Base-by-base conservation (phyloP, 2,329 filamentous ascomycete species). In the Fusarium keratoplasticum region DNA sequence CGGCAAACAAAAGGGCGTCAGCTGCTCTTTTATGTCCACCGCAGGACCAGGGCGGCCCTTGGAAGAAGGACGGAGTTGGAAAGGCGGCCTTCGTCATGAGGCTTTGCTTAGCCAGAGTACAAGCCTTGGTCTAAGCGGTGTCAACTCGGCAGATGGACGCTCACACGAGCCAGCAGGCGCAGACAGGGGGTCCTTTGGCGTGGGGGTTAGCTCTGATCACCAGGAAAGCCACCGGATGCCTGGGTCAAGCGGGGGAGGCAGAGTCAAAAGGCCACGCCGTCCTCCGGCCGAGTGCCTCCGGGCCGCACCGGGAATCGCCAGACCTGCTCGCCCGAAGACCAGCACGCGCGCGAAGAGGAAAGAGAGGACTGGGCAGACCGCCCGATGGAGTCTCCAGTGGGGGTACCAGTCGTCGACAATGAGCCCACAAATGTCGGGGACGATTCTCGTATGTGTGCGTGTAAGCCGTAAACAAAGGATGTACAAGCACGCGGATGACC, bases 281-380 rank as follows among this genome's bases (percentile, higher is more conserved):
- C 69, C 73, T 66, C 75, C 75, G 75, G 75, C 75, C 75, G 75
- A 77, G 75, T 75, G 69, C 66, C 64, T 72, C 75, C 73, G 75
- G 75, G 13, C 73, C 75, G 75, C 71, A 77, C 67, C 73, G 71
- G 69, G 33, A 55, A 66, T 52, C 29, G 64, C 50, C 42, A 62
- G 47, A 55, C 33, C 62, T 40, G 52, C 42, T 62, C 47, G 57
- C 29, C 50, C 52, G 61, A 65, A 47, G 33, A 63, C 31, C n/a
- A 35, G 8, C 18, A 38, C 38, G 18, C 40, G 62, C 61, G 62
- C 66, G 54, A 60, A 62, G 67, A 61, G 63, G 42, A 29, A 36
- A 58, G 61, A 55, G 33, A 66, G 50, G 44, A 59, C 40, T 50
- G 31, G 20, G 25, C 29, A 63, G 40, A 42, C 35, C 40, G 44